A percentile compares a stretch with the other conserved stretches of the same genome.
Conservation (phyloP, 768 basidiomycete genomes). For the Leccinum longicurvipes region DNA sequence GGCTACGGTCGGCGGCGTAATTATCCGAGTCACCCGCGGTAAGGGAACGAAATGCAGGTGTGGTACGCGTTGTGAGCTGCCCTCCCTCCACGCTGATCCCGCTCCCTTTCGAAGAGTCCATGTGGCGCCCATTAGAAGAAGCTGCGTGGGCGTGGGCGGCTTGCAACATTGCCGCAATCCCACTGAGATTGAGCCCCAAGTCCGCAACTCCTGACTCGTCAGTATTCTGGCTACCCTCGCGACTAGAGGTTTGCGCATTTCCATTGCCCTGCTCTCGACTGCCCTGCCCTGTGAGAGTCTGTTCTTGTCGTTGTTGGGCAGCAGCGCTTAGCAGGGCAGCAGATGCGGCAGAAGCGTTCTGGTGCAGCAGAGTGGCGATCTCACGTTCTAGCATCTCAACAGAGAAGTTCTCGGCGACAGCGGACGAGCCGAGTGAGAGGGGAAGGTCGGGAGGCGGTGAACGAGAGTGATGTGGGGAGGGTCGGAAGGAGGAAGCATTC, state of each 20-base stretch:
- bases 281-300: conserved; percentile 36
- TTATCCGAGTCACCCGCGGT: conserved; percentile 44
- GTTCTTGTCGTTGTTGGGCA: conserved; percentile 62
- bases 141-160: conserved; percentile 66
- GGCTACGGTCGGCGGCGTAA: conserved; percentile 20
- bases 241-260: conserved; percentile 10
- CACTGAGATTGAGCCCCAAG: conserved; percentile 55
- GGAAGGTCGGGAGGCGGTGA: conserved; percentile 26
- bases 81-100: conserved; percentile 45
- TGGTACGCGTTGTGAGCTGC: conserved; percentile 56
- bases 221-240: conserved; percentile 13
- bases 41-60: conserved; percentile 77
- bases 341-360: conserved; percentile 69
- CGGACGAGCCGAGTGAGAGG: conserved; percentile 38
- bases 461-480: conserved; percentile 13
- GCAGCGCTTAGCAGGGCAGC: conserved; percentile 63
- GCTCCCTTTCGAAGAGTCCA: conserved; percentile 45
- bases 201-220: conserved; percentile 27
- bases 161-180: conserved; percentile 76
- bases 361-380: conserved; percentile 69
- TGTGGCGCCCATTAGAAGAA: conserved; percentile 47
- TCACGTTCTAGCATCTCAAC: conserved; percentile 77
- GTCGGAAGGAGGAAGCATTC: conserved; percentile 29
- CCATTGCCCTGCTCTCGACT: conserved; percentile 26
- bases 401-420: conserved; percentile 49